A percentile compares a stretch with the other conserved stretches of the same genome.
phyloP scores from a whole-genome alignment of 225 moss, liverwort and hornwort genomes.

The Asterella californica region DNA sequence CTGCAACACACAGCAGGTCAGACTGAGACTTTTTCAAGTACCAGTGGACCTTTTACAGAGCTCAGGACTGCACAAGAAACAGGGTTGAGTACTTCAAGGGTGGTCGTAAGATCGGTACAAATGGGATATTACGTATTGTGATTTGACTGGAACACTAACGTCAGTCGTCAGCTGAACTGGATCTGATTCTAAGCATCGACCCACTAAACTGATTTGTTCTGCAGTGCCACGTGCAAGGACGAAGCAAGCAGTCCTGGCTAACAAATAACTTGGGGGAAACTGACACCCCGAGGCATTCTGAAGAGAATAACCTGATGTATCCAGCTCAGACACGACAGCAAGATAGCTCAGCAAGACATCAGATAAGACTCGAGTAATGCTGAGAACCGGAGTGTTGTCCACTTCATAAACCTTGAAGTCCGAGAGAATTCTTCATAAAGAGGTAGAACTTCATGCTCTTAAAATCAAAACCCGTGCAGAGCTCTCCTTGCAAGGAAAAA shows the following conservation, averaged over 20 bases:
- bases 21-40: not conserved
- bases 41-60: not conserved
- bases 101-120: not conserved
- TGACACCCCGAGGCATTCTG: too few relatives aligned
- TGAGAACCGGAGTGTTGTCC: not conserved
- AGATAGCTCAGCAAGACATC: not conserved
- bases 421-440: not conserved
- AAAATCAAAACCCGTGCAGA: not conserved
- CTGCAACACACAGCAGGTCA: conserved; percentile 26
- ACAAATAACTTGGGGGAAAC: too few relatives aligned
- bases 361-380: not conserved
- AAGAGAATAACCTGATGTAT: too few relatives aligned
- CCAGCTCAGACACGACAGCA: too few relatives aligned
- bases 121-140: too few relatives aligned
- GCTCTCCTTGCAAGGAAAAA: not conserved
- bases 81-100: not conserved
- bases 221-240: not conserved
- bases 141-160: not conserved
- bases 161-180: not conserved
- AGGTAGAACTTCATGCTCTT: too few relatives aligned
- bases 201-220: not conserved
- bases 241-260: too few relatives aligned
- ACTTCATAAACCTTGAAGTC: not conserved
- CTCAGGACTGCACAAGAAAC: not conserved
- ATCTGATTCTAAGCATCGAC: not conserved